phyloP scores from a whole-genome alignment of 140 eudicot genomes.

The Stevia rebaudiana region DNA sequence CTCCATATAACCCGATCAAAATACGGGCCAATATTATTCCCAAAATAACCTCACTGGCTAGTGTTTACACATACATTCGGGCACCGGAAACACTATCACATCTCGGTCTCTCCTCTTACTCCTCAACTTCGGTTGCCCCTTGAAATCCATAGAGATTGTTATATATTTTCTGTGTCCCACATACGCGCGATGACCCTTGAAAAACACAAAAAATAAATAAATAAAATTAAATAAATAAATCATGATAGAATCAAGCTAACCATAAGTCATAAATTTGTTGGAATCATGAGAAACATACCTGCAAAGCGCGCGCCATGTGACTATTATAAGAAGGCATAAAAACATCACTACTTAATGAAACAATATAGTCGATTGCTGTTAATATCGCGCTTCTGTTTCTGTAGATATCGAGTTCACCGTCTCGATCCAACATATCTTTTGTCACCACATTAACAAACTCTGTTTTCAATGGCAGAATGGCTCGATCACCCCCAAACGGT shows the following conservation, averaged over 20 bases:
- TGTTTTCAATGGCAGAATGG: slow-evolving; percentile 35
- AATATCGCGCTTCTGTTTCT: slow-evolving; percentile 35
- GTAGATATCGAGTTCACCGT: slow-evolving; percentile 44
- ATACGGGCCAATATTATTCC: not conserved
- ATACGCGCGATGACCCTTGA: slow-evolving; percentile 75
- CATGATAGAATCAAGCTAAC: not conserved
- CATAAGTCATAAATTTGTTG: slow-evolving; percentile 8
- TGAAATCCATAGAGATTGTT: slow-evolving; percentile 34
- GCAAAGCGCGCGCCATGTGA: slow-evolving; percentile 58
- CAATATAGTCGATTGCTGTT: slow-evolving; percentile 68
- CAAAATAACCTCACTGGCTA: slow-evolving; percentile 14
- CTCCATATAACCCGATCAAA: not conserved
- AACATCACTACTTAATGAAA: slow-evolving; percentile 56
- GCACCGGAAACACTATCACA: slow-evolving; percentile 61
- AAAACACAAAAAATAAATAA: not conserved
- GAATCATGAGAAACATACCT: slow-evolving; percentile 28
- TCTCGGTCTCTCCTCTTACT: slow-evolving; percentile 51
- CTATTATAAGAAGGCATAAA: slow-evolving; percentile 65
- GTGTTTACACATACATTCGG: slow-evolving; percentile 78
- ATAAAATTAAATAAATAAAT: too few species aligned
- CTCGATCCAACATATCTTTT: slow-evolving; percentile 42
- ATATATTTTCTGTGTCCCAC: slow-evolving; percentile 60
- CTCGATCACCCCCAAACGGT: slow-evolving; percentile 43
- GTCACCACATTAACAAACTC: slow-evolving; percentile 50
- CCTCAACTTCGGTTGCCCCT: slow-evolving; percentile 57